Evolutionary conservation across 1,139 yeast genomes (phyloP).

Genomic region (Magnusiomyces fungicola): DNA sequence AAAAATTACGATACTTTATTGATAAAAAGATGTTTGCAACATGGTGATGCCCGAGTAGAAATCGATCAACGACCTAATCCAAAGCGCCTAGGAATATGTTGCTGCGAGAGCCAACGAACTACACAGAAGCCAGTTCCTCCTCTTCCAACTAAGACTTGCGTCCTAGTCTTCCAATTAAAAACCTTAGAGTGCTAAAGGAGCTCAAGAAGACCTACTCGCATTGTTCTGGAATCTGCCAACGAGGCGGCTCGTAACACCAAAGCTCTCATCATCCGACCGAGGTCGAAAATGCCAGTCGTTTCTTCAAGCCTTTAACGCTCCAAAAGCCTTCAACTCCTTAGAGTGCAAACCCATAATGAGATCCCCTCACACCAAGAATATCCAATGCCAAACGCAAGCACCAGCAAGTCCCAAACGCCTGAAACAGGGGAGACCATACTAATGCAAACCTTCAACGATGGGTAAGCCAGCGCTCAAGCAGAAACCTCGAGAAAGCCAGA

Average conservation of each 20-base stretch:
- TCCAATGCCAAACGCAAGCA: slow-evolving; percentile 17
- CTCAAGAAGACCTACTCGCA: slow-evolving; percentile 28
- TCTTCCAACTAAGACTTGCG: too few relatives aligned
- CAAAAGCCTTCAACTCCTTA: slow-evolving; percentile 10
- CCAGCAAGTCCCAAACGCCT: slow-evolving; percentile 24
- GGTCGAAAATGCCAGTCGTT: slow-evolving; percentile 14
- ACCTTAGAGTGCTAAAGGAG: slow-evolving; percentile 27
- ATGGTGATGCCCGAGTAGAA: slow-evolving; percentile 90
- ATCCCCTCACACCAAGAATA: slow-evolving; percentile 17
- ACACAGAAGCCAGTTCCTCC: slow-evolving; percentile 22
- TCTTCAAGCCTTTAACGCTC: slow-evolving; percentile 23
- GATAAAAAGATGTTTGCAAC: slow-evolving; percentile 56
- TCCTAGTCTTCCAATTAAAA: too few relatives aligned
- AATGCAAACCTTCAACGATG: slow-evolving; percentile 18
- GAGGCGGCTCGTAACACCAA: slow-evolving; percentile 29
- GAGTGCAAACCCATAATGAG: slow-evolving; percentile 5
- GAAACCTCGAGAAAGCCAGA: slow-evolving; percentile 3
- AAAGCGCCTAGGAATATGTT: slow-evolving; percentile 93
- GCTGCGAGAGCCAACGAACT: slow-evolving; percentile 40
- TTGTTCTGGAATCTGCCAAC: slow-evolving; percentile 36
- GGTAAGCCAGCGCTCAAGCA: slow-evolving; percentile 16
- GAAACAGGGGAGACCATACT: slow-evolving; percentile 21
- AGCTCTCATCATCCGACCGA: slow-evolving; percentile 23
- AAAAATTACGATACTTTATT: too few relatives aligned
- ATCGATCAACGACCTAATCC: slow-evolving; percentile 65